phyloP scores from a whole-genome alignment of 257 asterid genomes.

The Schizonepeta tenuifolia region DNA sequence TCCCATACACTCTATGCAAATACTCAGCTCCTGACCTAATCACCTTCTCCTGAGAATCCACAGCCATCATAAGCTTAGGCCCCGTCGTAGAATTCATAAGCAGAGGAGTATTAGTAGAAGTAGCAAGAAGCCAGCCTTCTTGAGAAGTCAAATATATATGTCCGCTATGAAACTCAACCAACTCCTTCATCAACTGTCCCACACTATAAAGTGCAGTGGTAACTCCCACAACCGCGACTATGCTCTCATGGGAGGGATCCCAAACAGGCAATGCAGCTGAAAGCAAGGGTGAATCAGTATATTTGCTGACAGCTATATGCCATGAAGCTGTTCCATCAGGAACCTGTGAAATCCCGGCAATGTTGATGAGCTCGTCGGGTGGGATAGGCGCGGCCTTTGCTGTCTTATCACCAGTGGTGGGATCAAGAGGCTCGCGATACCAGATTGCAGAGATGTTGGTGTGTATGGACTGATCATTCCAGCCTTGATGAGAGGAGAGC shows the following conservation, averaged over 20 bases:
- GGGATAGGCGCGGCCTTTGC: slow-evolving; percentile 65
- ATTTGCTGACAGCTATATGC: slow-evolving; percentile 95
- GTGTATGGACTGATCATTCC: slow-evolving; percentile 84
- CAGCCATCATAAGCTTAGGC: slow-evolving; percentile 80
- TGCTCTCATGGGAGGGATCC: slow-evolving; percentile 65
- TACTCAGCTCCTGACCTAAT: slow-evolving; percentile 81
- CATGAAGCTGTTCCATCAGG: slow-evolving; percentile 93
- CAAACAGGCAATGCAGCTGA: slow-evolving; percentile 94
- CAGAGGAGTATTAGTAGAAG: slow-evolving; percentile 76
- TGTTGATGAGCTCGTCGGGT: slow-evolving; percentile 83
- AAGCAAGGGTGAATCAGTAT: slow-evolving; percentile 78
- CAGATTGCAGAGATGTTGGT: slow-evolving; percentile 75
- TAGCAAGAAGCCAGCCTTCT: slow-evolving; percentile 93
- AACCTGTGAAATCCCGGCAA: slow-evolving; percentile 89
- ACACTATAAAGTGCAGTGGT: slow-evolving; percentile 92
- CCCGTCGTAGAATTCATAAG: slow-evolving; percentile 63
- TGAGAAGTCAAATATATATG: slow-evolving; percentile 88
- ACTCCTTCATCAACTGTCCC: slow-evolving; percentile 87
- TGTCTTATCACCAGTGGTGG: slow-evolving; percentile 64
- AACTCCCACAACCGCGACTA: slow-evolving; percentile 92
- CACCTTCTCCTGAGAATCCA: slow-evolving; percentile 65
- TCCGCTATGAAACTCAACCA: slow-evolving; percentile 90
- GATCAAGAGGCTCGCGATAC: slow-evolving; percentile 82
- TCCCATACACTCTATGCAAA: slow-evolving; percentile 57
- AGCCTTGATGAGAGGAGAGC: slow-evolving; percentile 63